phyloP scores from a whole-genome alignment of 2,329 filamentous ascomycete genomes.

The Lizonia empirigonia region DNA sequence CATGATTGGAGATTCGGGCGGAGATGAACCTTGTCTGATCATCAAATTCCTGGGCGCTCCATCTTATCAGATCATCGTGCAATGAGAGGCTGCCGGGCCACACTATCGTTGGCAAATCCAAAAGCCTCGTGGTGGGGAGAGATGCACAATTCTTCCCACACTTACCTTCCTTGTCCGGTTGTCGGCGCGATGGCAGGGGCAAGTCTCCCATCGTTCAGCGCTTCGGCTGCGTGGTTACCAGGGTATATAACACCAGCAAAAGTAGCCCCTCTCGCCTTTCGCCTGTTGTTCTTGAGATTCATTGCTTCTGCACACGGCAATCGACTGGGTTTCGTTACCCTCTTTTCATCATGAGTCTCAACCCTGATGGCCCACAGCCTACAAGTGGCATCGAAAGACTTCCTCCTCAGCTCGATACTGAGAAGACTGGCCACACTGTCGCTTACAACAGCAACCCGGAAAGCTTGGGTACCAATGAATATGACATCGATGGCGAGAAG shows the following conservation, averaged over 20 bases:
- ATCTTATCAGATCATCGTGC: constrained; percentile 41
- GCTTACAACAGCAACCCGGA: constrained; percentile 18
- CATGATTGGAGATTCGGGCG: constrained; percentile 12
- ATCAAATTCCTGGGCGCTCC: constrained; percentile 22
- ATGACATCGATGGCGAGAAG: constrained; percentile 20
- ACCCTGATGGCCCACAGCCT: constrained; percentile 14
- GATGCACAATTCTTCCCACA: constrained; percentile 28
- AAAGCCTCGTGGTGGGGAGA: constrained; percentile 29
- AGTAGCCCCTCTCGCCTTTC: constrained; percentile 5
- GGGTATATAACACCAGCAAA: constrained; percentile 21
- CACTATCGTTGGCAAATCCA: constrained; percentile 24
- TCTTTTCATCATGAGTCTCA: constrained; percentile 20
- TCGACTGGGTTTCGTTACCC: constrained; percentile 7
- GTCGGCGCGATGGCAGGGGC: constrained; percentile 25
- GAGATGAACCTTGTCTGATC: constrained; percentile 37
- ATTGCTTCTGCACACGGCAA: constrained; percentile 18
- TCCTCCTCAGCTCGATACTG: constrained; percentile 23
- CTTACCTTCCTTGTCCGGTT: constrained; percentile 29
- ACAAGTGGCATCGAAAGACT: constrained; percentile 22
- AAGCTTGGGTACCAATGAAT: constrained; percentile 19
- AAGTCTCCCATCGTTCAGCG: constrained; percentile 2
- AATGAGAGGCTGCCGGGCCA: constrained; percentile 16
- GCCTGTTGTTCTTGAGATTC: constrained; percentile 17
- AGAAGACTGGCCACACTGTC: constrained; percentile 25
- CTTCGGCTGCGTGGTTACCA: constrained; percentile 22